phyloP scores from a whole-genome alignment of 1,284 basidiomycete genomes.

The Kwoniella shivajii region DNA sequence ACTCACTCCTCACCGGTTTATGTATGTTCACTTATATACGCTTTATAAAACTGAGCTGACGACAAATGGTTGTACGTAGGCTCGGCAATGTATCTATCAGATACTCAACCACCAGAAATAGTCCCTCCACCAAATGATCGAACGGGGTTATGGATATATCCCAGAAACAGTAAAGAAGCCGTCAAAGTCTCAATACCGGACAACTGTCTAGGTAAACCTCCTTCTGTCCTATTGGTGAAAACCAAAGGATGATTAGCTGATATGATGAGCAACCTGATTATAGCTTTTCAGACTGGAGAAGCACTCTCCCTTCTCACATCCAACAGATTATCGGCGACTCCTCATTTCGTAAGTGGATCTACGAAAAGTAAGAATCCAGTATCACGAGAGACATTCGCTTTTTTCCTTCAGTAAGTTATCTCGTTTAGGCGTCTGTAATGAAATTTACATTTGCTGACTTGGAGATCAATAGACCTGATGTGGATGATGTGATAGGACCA shows the following conservation, averaged over 20 bases:
- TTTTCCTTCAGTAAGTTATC: constrained; percentile 76
- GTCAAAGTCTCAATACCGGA: constrained; percentile 80
- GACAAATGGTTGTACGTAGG: constrained; percentile 31
- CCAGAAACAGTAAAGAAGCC: constrained; percentile 58
- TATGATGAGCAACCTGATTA: not conserved
- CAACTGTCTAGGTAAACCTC: constrained; percentile 50
- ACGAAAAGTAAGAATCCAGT: constrained; percentile 55
- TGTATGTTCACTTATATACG: constrained; percentile 61
- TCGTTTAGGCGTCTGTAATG: not conserved
- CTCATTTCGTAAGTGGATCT: constrained; percentile 75
- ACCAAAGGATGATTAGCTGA: not conserved
- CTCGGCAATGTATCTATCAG: constrained; percentile 72
- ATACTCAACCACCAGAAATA: constrained; percentile 55
- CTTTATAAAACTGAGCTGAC: not conserved
- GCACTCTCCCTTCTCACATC: constrained; percentile 83
- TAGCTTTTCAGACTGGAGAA: constrained; percentile 93
- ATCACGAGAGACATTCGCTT: constrained; percentile 77
- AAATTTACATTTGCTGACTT: not conserved
- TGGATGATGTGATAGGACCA: constrained; percentile 68
- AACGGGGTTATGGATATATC: constrained; percentile 86
- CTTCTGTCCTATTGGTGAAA: not conserved
- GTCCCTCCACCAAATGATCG: constrained; percentile 69
- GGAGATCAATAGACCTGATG: constrained; percentile 62
- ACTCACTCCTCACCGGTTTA: constrained; percentile 83
- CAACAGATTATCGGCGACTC: constrained; percentile 71